These are phyloP conservation scores for Daldinia caldariorum DNA, from an alignment of 495 filamentous ascomycete genomes.

Conservation along the genomic window DNA sequence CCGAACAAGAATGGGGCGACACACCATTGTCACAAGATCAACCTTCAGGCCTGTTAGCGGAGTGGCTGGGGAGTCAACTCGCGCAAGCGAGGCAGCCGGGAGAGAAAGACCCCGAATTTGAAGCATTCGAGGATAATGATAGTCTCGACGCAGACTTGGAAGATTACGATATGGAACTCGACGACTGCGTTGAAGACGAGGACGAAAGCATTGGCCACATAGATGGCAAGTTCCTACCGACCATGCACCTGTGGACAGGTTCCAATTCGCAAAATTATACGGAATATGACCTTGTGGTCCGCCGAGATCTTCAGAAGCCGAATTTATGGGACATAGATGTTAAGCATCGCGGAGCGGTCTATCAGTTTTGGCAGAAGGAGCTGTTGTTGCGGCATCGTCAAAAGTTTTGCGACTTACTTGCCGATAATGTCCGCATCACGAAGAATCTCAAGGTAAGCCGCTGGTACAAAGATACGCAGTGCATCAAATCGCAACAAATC, in stretches of 20 bases:
- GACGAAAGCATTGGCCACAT: conserved; percentile 52
- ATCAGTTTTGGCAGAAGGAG: conserved; percentile 52
- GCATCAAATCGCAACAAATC: conserved; percentile 43
- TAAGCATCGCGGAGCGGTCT: conserved; percentile 51
- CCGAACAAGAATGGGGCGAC: conserved; percentile 63
- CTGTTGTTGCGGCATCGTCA: conserved; percentile 42
- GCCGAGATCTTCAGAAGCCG: conserved; percentile 34
- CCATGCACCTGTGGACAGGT: conserved; percentile 53
- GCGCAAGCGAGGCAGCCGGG: conserved; percentile 42
- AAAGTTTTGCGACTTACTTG: conserved; percentile 45
- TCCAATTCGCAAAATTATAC: conserved; percentile 33
- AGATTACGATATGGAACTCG: conserved; percentile 48
- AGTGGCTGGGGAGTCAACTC: conserved; percentile 69
- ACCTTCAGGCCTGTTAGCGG: conserved; percentile 59
- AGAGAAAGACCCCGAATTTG: conserved; percentile 50
- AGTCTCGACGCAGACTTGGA: conserved; percentile 39
- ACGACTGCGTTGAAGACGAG: conserved; percentile 52
- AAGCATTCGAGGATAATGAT: conserved; percentile 46
- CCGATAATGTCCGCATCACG: conserved; percentile 42
- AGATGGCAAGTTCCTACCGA: conserved; percentile 46
- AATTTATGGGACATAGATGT: conserved; percentile 51
- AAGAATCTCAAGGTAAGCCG: conserved; percentile 48
- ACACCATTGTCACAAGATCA: conserved; percentile 44
- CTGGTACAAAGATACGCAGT: conserved; percentile 46
- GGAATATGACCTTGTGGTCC: conserved; percentile 30